Evolutionary conservation across 257 asterid species (phyloP).

Genomic region (Thymus quinquecostatus): DNA sequence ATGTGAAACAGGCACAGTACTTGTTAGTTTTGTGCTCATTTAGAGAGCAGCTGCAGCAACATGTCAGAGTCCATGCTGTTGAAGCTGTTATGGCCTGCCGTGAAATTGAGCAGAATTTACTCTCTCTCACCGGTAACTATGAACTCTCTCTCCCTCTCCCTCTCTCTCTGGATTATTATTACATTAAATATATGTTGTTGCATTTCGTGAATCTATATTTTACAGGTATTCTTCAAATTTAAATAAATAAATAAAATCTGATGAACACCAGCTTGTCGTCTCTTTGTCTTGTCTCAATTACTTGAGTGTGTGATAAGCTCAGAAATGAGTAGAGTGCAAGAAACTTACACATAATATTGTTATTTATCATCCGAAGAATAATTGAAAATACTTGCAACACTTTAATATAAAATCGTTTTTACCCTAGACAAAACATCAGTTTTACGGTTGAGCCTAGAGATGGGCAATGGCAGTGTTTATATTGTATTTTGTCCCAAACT

Average conservation of each 20-base stretch:
- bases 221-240: too few species aligned
- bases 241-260: too few species aligned
- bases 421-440: constrained; percentile 10
- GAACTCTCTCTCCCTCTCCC: constrained; percentile 20
- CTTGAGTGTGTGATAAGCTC: constrained; percentile 7
- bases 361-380: constrained; percentile 13
- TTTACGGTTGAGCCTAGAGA: not conserved
- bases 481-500: not conserved
- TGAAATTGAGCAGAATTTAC: constrained; percentile 87
- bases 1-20: constrained; percentile 70
- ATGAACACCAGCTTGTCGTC: too few species aligned
- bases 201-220: not conserved
- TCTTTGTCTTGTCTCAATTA: not conserved
- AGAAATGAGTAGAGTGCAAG: constrained; percentile 26
- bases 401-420: not conserved
- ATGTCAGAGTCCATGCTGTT: constrained; percentile 96
- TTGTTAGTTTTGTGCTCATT: constrained; percentile 86
- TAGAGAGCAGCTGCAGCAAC: constrained; percentile 95
- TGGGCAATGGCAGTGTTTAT: not conserved
- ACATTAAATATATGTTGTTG: too few species aligned
- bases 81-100: constrained; percentile 99
- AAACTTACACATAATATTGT: constrained; percentile 15
- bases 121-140: constrained; percentile 75
- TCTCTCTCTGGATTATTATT: too few species aligned
- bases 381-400: not conserved